Evolutionary conservation across 176 grass and related monocot species (phyloP), one percentile per base, ranked within the genome.

Genomic region (Cymbopogon citratus): DNA sequence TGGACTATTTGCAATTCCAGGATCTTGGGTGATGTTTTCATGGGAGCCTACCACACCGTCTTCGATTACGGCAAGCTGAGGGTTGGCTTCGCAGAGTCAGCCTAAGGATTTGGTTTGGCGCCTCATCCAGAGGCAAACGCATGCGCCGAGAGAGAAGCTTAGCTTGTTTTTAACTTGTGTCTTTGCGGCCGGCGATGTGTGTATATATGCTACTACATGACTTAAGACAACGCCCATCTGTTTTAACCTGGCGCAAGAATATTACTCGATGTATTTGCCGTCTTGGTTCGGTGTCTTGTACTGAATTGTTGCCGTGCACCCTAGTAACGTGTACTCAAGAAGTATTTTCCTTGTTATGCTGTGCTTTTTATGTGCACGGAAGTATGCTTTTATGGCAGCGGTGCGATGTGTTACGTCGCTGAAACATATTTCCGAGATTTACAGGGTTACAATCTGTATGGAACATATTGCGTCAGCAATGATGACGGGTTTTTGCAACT

Each of bases 1-100:
- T 63, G 84, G 13, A 3, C 14, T 51, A 16, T 9, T 70, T 79
- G 19, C 35, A 66, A 75, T 13, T 83, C n/a, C 90, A 98, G 96
- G 96, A 98, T 98, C n/a, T 71, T 98, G 90, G 96, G 96, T 31
- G 96, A 98, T 61, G 91, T 98, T 33, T 98, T 98, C 79, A 98
- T 98, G 96, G 96, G 96, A 84, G 87, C 39, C 25, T 95, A 98
- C 80, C 96, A 95, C 46, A 98, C 96, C 1, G 88, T 98, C 44
- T 98, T 98, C 5, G 88, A 98, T 77, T 98, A 98, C 3, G 92
- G 87, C 23, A 86, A 95, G 4, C 51, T 63, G 61, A 87, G 88
- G 35, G 83, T 98, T n/a, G 96, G 96, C 66, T 95, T 98, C 6
- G 96, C 96, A 11, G 72, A 86, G 73, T 75, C 96, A 3, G 92